Base-by-base conservation (phyloP, 352 stramenopile species). In the Globisporangium paroecandrum region DNA sequence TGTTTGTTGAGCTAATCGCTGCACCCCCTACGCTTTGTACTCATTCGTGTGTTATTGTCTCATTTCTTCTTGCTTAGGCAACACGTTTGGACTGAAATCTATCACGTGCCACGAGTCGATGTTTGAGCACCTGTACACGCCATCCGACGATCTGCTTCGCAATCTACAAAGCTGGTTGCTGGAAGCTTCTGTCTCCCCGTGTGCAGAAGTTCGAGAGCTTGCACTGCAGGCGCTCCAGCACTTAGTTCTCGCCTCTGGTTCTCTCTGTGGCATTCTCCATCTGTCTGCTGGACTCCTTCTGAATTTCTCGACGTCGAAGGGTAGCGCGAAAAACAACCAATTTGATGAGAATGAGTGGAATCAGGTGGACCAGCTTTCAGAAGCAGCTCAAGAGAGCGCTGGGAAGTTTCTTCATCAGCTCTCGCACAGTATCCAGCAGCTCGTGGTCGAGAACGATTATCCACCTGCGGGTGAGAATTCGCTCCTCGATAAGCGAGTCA, bases 161-260 rank as follows among this genome's bases (percentile, higher is more conserved):
- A 78, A 86, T 58, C 75, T 95, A 3, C 79, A 93, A 54, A 61
- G 78, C 29, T 96, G 89, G 89, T 70, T 96, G 1, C 64, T 90
- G 20, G 61, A 82, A 46, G 85, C 85, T 10, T 82, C 85, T 6
- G 63, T 83, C 6, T 94, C 85, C 10, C 46, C 71, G 3, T 70
- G 72, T 1, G 51, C 70, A 36, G 69, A 79, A 27, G 70, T 94
- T 8, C 82, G 89, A 36, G 82, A 93, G 60, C 74, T 89, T 3
- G 81, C 87, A 0, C 65, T 94, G 8, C 58, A 83, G 60, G 83
- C 79, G 18, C 69, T 94, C 1, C 74, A 93, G 53, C 80, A 75
- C 24, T 36, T 96, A 27, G 73, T 79, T 22, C 77, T 96, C 7
- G 82, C 85, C 32, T 94, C 84, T 12, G 89, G 89, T 13, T 96